Percentiles rank a stretch among this genome's conserved stretches.
These are phyloP conservation scores for Russula ochroleuca DNA, from an alignment of 768 basidiomycete genomes.

Conservation along the genomic window DNA sequence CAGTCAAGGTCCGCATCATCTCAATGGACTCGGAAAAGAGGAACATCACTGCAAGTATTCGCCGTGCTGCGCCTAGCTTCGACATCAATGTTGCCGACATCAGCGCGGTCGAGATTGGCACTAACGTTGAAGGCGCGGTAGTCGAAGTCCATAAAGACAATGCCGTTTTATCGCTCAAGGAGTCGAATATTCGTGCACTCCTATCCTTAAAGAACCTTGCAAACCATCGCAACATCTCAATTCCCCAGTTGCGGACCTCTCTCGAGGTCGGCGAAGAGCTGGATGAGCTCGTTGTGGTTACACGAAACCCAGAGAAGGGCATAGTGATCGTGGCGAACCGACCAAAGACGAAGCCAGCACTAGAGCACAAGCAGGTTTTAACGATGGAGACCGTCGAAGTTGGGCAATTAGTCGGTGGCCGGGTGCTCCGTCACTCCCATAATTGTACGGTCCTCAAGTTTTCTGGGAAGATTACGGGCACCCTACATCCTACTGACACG, in stretches of 20 bases:
- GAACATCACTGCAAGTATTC: constrained; percentile 80
- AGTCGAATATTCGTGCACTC: constrained; percentile 67
- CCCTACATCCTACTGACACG: constrained; percentile 76
- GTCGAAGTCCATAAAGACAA: constrained; percentile 84
- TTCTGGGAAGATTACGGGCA: constrained; percentile 63
- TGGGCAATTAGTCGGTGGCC: constrained; percentile 76
- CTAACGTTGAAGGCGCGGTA: constrained; percentile 65
- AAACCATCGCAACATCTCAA: constrained; percentile 62
- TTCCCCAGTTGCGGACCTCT: constrained; percentile 57
- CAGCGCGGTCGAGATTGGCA: constrained; percentile 71
- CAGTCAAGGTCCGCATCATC: constrained; percentile 78
- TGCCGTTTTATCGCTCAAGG: constrained; percentile 65
- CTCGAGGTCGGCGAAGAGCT: constrained; percentile 69
- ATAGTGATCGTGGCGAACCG: constrained; percentile 80
- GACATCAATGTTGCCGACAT: constrained; percentile 54
- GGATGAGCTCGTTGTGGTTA: constrained; percentile 80
- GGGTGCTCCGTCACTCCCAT: constrained; percentile 68
- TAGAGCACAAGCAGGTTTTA: constrained; percentile 47
- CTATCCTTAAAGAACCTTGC: constrained; percentile 87
- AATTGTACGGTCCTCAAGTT: constrained; percentile 78
- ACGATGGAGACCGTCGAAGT: constrained; percentile 61
- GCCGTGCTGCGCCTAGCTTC: constrained; percentile 61
- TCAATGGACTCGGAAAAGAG: constrained; percentile 52
- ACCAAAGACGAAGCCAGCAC: constrained; percentile 51
- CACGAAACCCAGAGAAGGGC: constrained; percentile 78